Base-by-base conservation (phyloP, 169 alveolate species). In the Cryptosporidium baileyi region DNA sequence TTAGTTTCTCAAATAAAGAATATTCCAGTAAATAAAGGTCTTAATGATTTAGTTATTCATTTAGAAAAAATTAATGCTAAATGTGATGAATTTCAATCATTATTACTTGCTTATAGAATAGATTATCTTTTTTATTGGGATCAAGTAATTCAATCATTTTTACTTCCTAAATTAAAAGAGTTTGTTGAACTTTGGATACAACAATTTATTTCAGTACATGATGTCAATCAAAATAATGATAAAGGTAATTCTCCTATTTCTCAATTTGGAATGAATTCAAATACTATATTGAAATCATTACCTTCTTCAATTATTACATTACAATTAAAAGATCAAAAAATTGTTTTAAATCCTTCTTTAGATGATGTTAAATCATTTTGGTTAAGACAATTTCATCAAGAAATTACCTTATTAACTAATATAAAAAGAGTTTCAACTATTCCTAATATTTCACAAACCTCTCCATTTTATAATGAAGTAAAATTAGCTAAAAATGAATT, bases 361-460 rank as follows among this genome's bases (percentile, higher is more conserved):
- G 91, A 90, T 36, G 96, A 93, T 59, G 95, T 95, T 0, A 90
- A 95, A 67, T 91, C 93, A 32, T 92, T 60, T 61, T 95, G 97
- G 98, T 22, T 65, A 6, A 32, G 63, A 4, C 61, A 7, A 3
- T 65, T 65, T 49, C 81, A 65, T n/a, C 62, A 45, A 30, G 81
- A 45, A 11, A 32, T 65, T 17, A 41, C 81, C 6, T 26, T 28
- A 26, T 30, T 65, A 9, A 65, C 81, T 9, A 65, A 24, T 22
- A 36, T 65, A 11, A 1, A 15, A 22, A 45, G 81, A 28, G 47
- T 65, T 32, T 47, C 47, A 17, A 51, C 26, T 22, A 15, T 89
- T 65, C 41, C 89, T 82, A 67, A 91, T 90, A 67, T 92, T 92
- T 80, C 94, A 91, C 79, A 89, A 62, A 41, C 61, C 80, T 28